These are phyloP conservation scores for Bidens hawaiensis DNA, from an alignment of 140 eudicot genomes.

Conservation along the genomic window DNA sequence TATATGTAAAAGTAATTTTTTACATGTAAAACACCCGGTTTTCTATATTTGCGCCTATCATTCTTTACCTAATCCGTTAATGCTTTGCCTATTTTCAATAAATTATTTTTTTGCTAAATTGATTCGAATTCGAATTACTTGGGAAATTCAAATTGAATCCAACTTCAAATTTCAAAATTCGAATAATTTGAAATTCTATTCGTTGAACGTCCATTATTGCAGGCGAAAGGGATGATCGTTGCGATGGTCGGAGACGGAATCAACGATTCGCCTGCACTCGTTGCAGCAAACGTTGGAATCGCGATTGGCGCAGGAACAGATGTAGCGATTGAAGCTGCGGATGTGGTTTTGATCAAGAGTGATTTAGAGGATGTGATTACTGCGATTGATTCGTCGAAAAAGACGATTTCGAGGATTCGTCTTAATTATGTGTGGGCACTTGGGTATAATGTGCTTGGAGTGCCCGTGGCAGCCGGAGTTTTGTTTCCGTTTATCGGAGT, in stretches of 20 bases:
- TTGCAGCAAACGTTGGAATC: conserved; percentile 91
- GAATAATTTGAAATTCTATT: not conserved
- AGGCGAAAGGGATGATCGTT: conserved; percentile 65
- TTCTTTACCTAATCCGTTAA: too few relatives aligned
- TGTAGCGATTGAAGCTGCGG: conserved; percentile 98
- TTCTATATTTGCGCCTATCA: too few relatives aligned
- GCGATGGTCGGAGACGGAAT: conserved; percentile 99
- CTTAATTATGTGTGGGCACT: conserved; percentile 95
- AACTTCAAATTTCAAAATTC: too few relatives aligned
- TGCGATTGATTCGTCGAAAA: conserved; percentile 82
- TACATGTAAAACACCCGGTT: too few relatives aligned
- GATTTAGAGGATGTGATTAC: conserved; percentile 84
- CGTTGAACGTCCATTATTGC: conserved; percentile 25
- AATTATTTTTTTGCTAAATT: too few relatives aligned
- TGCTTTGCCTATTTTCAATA: too few relatives aligned
- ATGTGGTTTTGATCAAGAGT: conserved; percentile 76
- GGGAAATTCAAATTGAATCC: too few relatives aligned
- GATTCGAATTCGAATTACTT: too few relatives aligned
- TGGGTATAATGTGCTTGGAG: conserved; percentile 87
- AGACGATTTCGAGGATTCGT: conserved; percentile 66
- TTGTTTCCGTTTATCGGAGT: conserved; percentile 78
- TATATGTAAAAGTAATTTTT: too few relatives aligned
- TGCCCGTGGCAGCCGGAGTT: conserved; percentile 91
- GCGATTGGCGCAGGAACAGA: conserved; percentile 98
- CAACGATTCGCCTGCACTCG: conserved; percentile 93